Percentiles rank a stretch among this genome's conserved stretches.
phyloP scores from a whole-genome alignment of 805 yeast genomes.

The Alloascoidea hylecoeti region DNA sequence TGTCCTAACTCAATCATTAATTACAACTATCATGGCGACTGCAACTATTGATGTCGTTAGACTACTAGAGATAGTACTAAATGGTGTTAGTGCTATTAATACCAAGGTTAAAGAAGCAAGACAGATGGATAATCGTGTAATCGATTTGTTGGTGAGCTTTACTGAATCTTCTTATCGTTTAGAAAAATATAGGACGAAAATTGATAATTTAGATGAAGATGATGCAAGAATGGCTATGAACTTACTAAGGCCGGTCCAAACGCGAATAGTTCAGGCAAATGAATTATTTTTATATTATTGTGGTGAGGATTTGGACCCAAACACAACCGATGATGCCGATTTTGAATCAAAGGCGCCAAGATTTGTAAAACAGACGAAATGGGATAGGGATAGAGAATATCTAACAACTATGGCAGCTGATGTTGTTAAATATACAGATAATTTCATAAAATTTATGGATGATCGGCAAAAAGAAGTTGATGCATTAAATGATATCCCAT shows the following conservation, averaged over 20 bases:
- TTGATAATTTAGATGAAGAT: not conserved
- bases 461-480: not conserved
- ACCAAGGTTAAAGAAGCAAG: not conserved
- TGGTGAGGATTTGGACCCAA: too few species aligned
- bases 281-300: not conserved
- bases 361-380: not conserved
- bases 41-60: too few species aligned
- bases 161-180: not conserved
- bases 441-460: not conserved
- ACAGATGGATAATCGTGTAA: not conserved
- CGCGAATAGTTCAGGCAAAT: not conserved
- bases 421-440: not conserved
- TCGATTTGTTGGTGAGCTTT: not conserved
- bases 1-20: too few species aligned
- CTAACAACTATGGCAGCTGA: not conserved
- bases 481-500: not conserved
- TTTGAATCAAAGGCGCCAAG: not conserved
- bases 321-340: too few species aligned
- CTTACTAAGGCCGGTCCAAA: not conserved
- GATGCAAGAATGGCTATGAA: not conserved
- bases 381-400: not conserved
- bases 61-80: too few species aligned
- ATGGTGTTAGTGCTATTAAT: too few species aligned
- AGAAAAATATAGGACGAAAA: not conserved
- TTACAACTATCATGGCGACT: too few species aligned